Conservation (phyloP, 208 protist genomes). For the Naegleria fowleri region DNA sequence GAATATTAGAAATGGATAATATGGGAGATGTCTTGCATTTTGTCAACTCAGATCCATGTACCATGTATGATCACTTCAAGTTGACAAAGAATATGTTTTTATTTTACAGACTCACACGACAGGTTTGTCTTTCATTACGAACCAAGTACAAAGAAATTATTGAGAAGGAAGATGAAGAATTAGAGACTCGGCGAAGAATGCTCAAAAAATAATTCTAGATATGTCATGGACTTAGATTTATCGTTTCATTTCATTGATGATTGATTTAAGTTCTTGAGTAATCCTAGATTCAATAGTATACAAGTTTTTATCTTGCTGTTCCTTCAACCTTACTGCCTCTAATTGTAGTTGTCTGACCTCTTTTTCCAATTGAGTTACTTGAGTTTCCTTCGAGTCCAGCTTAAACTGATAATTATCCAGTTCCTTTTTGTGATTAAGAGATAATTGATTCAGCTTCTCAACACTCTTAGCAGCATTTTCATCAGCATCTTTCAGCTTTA, state of each 20-base stretch:
- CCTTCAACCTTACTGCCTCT: not conserved
- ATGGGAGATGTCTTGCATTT: constrained; percentile 4
- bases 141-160: not conserved
- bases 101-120: not conserved
- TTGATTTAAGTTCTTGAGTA: not conserved
- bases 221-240: not conserved
- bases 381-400: not conserved
- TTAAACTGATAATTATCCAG: not conserved
- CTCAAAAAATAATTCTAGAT: not conserved
- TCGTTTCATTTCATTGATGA: not conserved
- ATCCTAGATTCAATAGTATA: not conserved
- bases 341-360: not conserved
- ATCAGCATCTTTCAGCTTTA: not conserved
- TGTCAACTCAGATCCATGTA: not conserved
- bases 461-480: not conserved
- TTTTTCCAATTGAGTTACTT: not conserved
- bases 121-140: not conserved
- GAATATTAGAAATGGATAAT: not conserved
- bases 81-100: not conserved
- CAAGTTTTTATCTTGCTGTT: not conserved
- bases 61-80: not conserved
- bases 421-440: not conserved
- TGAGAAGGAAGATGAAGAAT: not conserved
- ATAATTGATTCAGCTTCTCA: not conserved
- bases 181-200: not conserved